A percentile compares a stretch with the other conserved stretches of the same genome.
These are phyloP conservation scores for Mortierella sp. DNA, from an alignment of 371 early-diverging fungal species.

Conservation along the genomic window DNA sequence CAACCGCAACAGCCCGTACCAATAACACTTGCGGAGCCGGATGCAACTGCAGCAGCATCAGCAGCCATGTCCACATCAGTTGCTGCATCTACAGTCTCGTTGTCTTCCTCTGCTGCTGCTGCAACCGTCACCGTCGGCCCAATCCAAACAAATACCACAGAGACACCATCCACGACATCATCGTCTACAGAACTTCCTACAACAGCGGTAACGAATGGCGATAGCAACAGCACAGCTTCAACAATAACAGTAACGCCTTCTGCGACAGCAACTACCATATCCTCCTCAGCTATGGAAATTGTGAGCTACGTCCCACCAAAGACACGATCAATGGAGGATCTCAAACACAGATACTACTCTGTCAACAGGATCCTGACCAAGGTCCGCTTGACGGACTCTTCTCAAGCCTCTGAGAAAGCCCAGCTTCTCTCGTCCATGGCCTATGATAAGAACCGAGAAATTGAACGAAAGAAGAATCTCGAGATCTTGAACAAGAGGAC, in stretches of 20 bases:
- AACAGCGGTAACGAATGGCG: too few relatives aligned
- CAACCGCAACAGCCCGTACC: neutral
- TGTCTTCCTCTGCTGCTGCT: too few relatives aligned
- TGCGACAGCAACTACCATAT: constrained; percentile 1
- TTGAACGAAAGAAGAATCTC: constrained; percentile 84
- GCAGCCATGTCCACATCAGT: neutral
- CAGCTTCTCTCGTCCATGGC: constrained; percentile 43
- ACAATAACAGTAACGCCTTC: neutral
- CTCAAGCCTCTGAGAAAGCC: constrained; percentile 50
- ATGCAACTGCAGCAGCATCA: neutral
- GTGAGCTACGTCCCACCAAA: constrained; percentile 30
- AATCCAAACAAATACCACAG: too few relatives aligned
- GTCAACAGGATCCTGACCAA: constrained; percentile 29
- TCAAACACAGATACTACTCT: constrained; percentile 30
- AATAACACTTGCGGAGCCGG: neutral
- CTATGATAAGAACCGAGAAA: constrained; percentile 63
- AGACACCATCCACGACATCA: too few relatives aligned
- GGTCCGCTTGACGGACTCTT: constrained; percentile 31
- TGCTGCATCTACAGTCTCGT: constrained; percentile 1
- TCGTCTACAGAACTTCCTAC: too few relatives aligned
- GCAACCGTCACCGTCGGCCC: neutral
- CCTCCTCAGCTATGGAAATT: constrained; percentile 9
- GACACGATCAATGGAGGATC: constrained; percentile 59
- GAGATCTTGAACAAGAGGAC: constrained; percentile 76
- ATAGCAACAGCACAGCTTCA: neutral